Conservation (phyloP, 2,329 filamentous ascomycete species). For the Plectosphaerella sp. region DNA sequence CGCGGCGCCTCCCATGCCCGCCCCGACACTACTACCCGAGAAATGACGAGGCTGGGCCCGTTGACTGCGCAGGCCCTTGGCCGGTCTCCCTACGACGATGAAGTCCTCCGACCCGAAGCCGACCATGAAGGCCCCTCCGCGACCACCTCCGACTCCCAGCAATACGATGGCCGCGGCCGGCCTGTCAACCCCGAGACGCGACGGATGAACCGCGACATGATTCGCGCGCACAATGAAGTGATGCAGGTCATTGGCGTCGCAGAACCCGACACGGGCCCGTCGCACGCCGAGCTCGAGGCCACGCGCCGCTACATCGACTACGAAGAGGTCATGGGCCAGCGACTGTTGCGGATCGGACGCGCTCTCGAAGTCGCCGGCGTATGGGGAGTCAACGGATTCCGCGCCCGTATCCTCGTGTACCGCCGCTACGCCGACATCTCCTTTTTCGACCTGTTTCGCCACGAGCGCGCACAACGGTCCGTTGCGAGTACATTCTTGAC, state of each 20-base stretch:
- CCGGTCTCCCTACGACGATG: constrained; percentile 56
- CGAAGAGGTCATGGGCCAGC: constrained; percentile 41
- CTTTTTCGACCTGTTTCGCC: constrained; percentile 37
- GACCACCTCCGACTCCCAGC: constrained; percentile 35
- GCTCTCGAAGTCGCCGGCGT: constrained; percentile 35
- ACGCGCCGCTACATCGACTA: constrained; percentile 39
- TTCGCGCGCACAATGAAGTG: constrained; percentile 58
- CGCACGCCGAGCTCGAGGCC: constrained; percentile 33
- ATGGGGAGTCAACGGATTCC: constrained; percentile 49
- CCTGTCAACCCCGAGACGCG: constrained; percentile 51
- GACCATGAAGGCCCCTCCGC: constrained; percentile 29
- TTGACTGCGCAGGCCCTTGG: constrained; percentile 54
- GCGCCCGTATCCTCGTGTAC: constrained; percentile 53
- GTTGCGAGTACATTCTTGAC: constrained; percentile 25
- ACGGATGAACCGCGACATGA: constrained; percentile 50
- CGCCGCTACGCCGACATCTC: constrained; percentile 42
- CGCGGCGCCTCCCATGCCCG: neutral
- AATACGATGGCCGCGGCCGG: constrained; percentile 52
- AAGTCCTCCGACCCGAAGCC: constrained; percentile 37
- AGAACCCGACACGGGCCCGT: constrained; percentile 45
- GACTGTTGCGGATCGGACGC: constrained; percentile 27
- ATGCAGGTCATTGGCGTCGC: constrained; percentile 61
- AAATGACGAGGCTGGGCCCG: constrained; percentile 31
- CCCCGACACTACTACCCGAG: neutral
- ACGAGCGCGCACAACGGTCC: constrained; percentile 27